Evolutionary conservation across 2,329 filamentous ascomycete species (phyloP).

Genomic region (Didymella pomorum): DNA sequence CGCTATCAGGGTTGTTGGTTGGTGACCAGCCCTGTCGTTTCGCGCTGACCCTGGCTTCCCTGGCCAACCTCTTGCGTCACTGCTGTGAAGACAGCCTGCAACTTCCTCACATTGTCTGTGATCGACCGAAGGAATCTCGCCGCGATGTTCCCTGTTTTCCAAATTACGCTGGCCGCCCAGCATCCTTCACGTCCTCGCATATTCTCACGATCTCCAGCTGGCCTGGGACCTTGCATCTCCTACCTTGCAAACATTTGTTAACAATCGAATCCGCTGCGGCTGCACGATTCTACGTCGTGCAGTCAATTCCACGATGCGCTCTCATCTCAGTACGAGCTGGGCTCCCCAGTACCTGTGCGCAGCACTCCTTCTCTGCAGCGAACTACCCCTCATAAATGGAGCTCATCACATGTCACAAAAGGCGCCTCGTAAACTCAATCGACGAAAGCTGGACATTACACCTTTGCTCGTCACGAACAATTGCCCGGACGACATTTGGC

Average conservation of each 20-base stretch:
- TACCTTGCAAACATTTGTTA: slow-evolving; percentile 25
- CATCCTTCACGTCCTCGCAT: slow-evolving; percentile 19
- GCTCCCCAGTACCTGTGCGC: slow-evolving; percentile 32
- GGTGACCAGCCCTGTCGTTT: slow-evolving; percentile 28
- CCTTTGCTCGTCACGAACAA: slow-evolving; percentile 75
- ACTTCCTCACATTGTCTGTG: slow-evolving; percentile 35
- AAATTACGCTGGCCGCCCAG: slow-evolving; percentile 21
- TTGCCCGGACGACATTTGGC: slow-evolving; percentile 76
- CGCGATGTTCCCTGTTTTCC: slow-evolving; percentile 35
- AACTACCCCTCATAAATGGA: slow-evolving; percentile 34
- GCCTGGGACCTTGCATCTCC: slow-evolving; percentile 23
- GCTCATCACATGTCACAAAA: slow-evolving; percentile 46
- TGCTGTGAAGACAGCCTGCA: slow-evolving; percentile 26
- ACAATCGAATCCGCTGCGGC: slow-evolving; percentile 13
- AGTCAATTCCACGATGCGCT: slow-evolving; percentile 31
- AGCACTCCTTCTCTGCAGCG: slow-evolving; percentile 34
- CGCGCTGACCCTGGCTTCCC: slow-evolving; percentile 23
- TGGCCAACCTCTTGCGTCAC: slow-evolving; percentile 35
- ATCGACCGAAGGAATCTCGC: slow-evolving; percentile 20
- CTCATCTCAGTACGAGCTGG: slow-evolving; percentile 17
- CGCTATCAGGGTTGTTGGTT: slow-evolving; percentile 17
- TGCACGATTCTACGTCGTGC: slow-evolving; percentile 20
- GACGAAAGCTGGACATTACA: slow-evolving; percentile 46
- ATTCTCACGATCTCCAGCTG: slow-evolving; percentile 26
- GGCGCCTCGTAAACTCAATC: slow-evolving; percentile 39